These are phyloP conservation scores for Nissolia schottii DNA, from an alignment of 306 rosid genomes.

Conservation along the genomic window DNA sequence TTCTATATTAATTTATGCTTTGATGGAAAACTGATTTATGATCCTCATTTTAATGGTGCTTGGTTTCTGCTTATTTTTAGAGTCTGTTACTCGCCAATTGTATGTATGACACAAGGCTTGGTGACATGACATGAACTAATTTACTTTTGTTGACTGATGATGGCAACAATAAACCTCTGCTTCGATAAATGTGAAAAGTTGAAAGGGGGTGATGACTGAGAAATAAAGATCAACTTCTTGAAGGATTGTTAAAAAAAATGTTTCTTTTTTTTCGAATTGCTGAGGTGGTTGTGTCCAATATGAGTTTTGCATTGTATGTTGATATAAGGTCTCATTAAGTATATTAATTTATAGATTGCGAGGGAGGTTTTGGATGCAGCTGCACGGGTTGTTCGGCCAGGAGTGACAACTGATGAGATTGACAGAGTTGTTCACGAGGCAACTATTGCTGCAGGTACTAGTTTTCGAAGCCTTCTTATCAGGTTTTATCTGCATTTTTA, in stretches of 20 bases:
- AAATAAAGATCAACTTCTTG: background rate
- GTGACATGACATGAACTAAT: background rate
- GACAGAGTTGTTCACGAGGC: constrained; percentile 91
- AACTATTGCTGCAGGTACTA: constrained; percentile 79
- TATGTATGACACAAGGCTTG: background rate
- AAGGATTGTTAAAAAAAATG: background rate
- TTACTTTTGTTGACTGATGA: background rate
- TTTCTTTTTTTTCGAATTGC: background rate
- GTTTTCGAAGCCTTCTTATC: background rate
- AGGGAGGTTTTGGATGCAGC: constrained; percentile 94
- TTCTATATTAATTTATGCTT: background rate
- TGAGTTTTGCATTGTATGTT: background rate
- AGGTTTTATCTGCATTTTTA: background rate
- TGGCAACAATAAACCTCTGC: background rate
- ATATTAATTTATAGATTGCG: constrained; percentile 50
- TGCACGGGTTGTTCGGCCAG: constrained; percentile 78
- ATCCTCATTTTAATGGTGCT: background rate
- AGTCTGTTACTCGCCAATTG: background rate
- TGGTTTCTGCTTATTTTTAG: background rate
- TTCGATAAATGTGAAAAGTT: background rate
- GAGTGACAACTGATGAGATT: constrained; percentile 93
- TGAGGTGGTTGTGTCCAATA: too few relatives aligned
- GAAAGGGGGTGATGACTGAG: background rate
- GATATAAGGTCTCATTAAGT: background rate
- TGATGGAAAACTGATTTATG: background rate